Base-by-base conservation (phyloP, 2,329 filamentous ascomycete species). In the Botrytis byssoidea region DNA sequence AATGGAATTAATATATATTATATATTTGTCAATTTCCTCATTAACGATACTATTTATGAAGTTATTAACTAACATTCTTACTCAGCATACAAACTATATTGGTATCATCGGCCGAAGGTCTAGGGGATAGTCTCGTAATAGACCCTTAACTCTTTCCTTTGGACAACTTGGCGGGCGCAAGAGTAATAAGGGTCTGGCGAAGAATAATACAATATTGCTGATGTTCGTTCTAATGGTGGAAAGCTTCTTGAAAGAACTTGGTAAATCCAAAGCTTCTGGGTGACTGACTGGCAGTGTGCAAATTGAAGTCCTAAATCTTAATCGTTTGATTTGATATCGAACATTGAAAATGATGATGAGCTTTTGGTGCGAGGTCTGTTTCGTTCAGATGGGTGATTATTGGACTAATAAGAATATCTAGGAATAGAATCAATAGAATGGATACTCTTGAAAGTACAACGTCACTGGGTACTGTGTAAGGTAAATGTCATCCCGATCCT, bases 241-340 rank as follows among this genome's bases (percentile, higher is more conserved):
- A n/a, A 6, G 25, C 4, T 14, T 51, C 5, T n/a, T 12, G 10
- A n/a, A 10, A n/a, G 2, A 2, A 3, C 9, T 51, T n/a, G 2
- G 5, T 14, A 14, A 14, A n/a, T n/a, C 1, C 4, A 14, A 51
- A n/a, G 25, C n/a, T 5, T 55, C 5, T 29, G 7, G n/a, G 14
- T 4, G 14, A 16, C 25, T 18, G 22, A 16, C 25, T 18, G 22
- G 5, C 12, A 16, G 14, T n/a, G 25, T 18, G 29, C 51, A 18
- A 18, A 18, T 29, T 18, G 25, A 32, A 32, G 51, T n/a, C 9
- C 51, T 18, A 57, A 18, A 29, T 57, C 14, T 57, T 57, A 2
- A 57, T 18, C 16, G 51, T 3, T 57, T 57, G n/a, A 57, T 18
- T 57, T 32, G 51, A 18, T 18, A 57, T 57, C 51, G 8, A 29